These are phyloP conservation scores for Pythium myriotylum DNA, from an alignment of 352 stramenopile genomes.

Conservation along the genomic window DNA sequence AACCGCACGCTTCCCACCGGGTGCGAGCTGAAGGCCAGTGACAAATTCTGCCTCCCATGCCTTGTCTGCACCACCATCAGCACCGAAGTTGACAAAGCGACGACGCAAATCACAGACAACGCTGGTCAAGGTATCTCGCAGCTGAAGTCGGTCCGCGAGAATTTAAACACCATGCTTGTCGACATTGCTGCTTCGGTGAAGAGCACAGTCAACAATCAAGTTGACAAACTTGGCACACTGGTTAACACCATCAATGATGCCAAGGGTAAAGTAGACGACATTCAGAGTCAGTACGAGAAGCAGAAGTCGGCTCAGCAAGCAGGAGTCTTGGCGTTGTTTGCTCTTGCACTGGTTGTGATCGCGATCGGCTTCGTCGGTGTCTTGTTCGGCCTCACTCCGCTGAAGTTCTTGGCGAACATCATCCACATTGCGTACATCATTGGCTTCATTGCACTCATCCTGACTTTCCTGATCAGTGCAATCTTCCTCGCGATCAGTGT, in stretches of 20 bases:
- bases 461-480: conserved; percentile 63
- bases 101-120: conserved; percentile 40
- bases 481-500: conserved; percentile 61
- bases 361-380: conserved; percentile 62
- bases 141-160: conserved; percentile 35
- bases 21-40: conserved; percentile 28
- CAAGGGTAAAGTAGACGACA: conserved; percentile 34
- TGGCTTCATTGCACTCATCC: conserved; percentile 62
- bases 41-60: conserved; percentile 41
- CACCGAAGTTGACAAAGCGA: conserved; percentile 26
- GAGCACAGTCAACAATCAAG: conserved; percentile 38
- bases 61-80: conserved; percentile 45
- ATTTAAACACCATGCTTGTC: conserved; percentile 48
- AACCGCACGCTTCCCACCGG: conserved; percentile 33
- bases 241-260: conserved; percentile 37
- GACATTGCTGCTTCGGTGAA: conserved; percentile 38
- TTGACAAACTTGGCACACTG: conserved; percentile 32
- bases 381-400: conserved; percentile 61
- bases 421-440: conserved; percentile 78
- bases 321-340: conserved; percentile 60
- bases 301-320: conserved; percentile 44
- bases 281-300: conserved; percentile 40
- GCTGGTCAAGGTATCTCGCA: conserved; percentile 36
- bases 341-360: conserved; percentile 51
- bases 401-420: conserved; percentile 65